phyloP scores from a whole-genome alignment of 1,284 basidiomycete genomes.

The Cryptococcus depauperatus region DNA sequence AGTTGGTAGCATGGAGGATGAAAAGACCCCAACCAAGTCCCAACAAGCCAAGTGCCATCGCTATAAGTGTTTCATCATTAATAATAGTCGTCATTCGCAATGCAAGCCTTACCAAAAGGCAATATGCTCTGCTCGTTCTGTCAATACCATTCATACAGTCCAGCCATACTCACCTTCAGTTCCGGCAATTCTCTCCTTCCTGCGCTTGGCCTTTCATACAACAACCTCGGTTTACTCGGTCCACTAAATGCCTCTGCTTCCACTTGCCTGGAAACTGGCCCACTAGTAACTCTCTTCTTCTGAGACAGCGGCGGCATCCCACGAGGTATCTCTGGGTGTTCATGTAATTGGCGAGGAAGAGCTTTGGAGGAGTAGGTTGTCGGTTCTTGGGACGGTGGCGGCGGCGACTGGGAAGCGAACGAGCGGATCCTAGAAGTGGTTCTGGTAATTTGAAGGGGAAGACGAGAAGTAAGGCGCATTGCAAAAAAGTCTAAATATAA shows the following conservation, averaged over 20 bases:
- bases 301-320: constrained; percentile 29
- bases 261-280: not conserved
- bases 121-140: constrained; percentile 21
- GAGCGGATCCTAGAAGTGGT: not conserved
- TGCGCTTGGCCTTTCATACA: constrained; percentile 33
- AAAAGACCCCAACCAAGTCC: constrained; percentile 41
- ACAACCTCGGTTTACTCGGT: constrained; percentile 34
- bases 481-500: too few species aligned
- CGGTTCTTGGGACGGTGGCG: constrained; percentile 11
- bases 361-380: constrained; percentile 32
- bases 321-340: constrained; percentile 23
- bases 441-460: not conserved
- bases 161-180: constrained; percentile 26
- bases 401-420: constrained; percentile 6
- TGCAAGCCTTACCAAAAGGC: constrained; percentile 24
- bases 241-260: constrained; percentile 41
- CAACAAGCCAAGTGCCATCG: constrained; percentile 28
- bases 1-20: constrained; percentile 43
- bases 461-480: not conserved
- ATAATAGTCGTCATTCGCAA: not conserved
- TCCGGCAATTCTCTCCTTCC: constrained; percentile 32
- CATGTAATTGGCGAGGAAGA: constrained; percentile 23
- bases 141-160: not conserved
- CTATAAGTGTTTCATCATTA: constrained; percentile 20
- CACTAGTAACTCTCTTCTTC: too few species aligned